Base-by-base conservation (phyloP, 768 basidiomycete species). In the Phanerochaete carnosa region DNA sequence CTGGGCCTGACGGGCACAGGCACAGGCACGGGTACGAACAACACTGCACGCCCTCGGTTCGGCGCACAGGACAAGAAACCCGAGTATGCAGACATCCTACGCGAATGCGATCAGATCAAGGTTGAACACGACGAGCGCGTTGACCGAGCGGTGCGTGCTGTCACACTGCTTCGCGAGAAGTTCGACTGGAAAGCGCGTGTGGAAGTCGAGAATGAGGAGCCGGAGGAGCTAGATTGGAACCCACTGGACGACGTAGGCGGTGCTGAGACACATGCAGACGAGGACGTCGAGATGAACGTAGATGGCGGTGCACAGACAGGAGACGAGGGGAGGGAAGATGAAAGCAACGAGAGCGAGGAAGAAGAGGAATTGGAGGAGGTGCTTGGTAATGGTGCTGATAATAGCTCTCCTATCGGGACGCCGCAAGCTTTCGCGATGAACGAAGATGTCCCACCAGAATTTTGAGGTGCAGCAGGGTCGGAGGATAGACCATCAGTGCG, bases 181-280 rank as follows among this genome's bases (percentile, higher is more conserved):
- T 93, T 87, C 69, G 90, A 93, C 50, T 92, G 90, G 88, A 87
- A 86, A 70, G 83, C 85, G 64, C 79, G 92, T n/a, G 88, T 93
- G 23, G 85, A 84, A 62, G 90, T 92, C 13, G 86, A 88, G 66
- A 83, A 85, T 15, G 90, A 89, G 63, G 90, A 92, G 70, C 89
- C 88, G 2, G 89, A 91, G 65, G 90, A 91, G 63, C 73, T 89
- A 37, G 85, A 83, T 22, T 89, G 87, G 86, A 87, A 87, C 64
- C 86, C 87, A 3, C 76, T 83, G 45, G 30, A 76, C 12, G 75
- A 69, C 19, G 64, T 58, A n/a, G 65, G 28, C 2, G 67, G 55
- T 1, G n/a, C n/a, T n/a, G 39, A 43, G 8, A 19, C 4, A 11
- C 39, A 11, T 19, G 68, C 66, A 26, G 68, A 70, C 45, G 70